Evolutionary conservation across 768 basidiomycete species (phyloP).

Genomic region (Filobasidium wieringae): DNA sequence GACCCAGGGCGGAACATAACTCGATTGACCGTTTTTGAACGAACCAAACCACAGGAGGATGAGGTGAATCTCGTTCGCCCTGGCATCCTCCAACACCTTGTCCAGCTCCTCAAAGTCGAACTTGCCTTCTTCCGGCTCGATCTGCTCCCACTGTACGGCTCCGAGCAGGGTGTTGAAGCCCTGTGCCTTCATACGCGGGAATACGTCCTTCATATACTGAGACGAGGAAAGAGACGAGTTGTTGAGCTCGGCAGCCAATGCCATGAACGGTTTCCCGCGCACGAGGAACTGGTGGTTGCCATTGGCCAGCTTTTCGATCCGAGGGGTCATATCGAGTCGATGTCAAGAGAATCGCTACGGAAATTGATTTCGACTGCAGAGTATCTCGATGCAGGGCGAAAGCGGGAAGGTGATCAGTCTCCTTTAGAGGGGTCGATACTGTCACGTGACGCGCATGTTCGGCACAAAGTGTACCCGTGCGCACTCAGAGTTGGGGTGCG

Average conservation of each 20-base stretch:
- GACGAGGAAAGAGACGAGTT: constrained; percentile 17
- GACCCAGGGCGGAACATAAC: constrained; percentile 11
- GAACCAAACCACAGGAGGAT: constrained; percentile 15
- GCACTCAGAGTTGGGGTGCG: too few species aligned
- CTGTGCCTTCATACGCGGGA: background rate
- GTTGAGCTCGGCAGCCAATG: constrained; percentile 10
- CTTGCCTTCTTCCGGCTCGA: constrained; percentile 14
- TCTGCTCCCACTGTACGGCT: constrained; percentile 6
- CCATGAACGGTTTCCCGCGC: background rate
- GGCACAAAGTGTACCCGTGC: too few species aligned
- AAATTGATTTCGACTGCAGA: background rate
- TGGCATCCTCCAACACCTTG: constrained; percentile 5
- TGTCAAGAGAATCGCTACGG: background rate
- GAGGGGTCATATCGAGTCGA: background rate
- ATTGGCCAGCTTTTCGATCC: background rate
- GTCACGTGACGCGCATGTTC: too few species aligned
- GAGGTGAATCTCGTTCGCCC: constrained; percentile 6
- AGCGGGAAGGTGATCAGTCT: background rate
- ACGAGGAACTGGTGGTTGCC: constrained; percentile 6
- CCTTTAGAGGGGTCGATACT: too few species aligned
- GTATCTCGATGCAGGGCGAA: background rate
- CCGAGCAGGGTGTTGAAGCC: constrained; percentile 14
- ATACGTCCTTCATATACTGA: constrained; percentile 6
- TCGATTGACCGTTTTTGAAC: constrained; percentile 17
- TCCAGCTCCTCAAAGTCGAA: constrained; percentile 13